Percentiles rank a stretch among this genome's conserved stretches.
Evolutionary conservation across 257 asterid species (phyloP).

Genomic region (Oldenlandia corymbosa): DNA sequence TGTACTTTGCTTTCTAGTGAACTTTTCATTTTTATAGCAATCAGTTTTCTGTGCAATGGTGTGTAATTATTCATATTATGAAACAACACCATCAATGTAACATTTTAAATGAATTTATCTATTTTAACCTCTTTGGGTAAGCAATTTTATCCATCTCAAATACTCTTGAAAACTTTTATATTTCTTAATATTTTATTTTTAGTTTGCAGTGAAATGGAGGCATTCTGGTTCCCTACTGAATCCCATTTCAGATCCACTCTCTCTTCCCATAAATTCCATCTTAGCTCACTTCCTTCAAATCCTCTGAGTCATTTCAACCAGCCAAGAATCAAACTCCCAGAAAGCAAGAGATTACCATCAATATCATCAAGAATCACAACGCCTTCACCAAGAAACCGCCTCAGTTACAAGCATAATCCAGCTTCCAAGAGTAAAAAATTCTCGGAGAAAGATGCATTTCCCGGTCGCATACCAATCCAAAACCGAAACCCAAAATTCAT

Average conservation of each 20-base stretch:
- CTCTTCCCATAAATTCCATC: conserved; percentile 1
- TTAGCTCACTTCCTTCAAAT: conserved; percentile 21
- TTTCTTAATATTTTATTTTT: too few relatives aligned
- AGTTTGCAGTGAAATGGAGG: conserved; percentile 30
- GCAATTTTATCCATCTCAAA: too few relatives aligned
- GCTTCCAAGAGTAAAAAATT: conserved; percentile 20
- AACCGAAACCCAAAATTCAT: conserved; percentile 66
- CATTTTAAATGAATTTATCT: too few relatives aligned
- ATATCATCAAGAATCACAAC: conserved; percentile 24
- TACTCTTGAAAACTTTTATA: too few relatives aligned
- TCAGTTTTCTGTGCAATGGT: too few relatives aligned
- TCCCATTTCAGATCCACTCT: conserved; percentile 21
- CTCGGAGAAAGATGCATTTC: conserved; percentile 37
- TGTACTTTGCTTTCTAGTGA: too few relatives aligned
- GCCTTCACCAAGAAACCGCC: conserved; percentile 17
- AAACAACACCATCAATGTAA: too few relatives aligned
- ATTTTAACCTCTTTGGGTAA: too few relatives aligned
- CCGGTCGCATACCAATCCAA: conserved; percentile 50
- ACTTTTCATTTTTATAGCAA: too few relatives aligned
- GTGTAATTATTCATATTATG: too few relatives aligned
- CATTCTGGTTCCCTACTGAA: conserved; percentile 25
- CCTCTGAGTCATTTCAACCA: conserved; percentile 13
- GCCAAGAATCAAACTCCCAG: conserved; percentile 17
- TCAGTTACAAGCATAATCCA: conserved; percentile 4
- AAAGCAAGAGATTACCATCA: conserved; percentile 17